A percentile compares a stretch with the other conserved stretches of the same genome.
These are phyloP conservation scores for Trichoderma pleuroti DNA, from an alignment of 2,329 filamentous ascomycete genomes.

Conservation along the genomic window DNA sequence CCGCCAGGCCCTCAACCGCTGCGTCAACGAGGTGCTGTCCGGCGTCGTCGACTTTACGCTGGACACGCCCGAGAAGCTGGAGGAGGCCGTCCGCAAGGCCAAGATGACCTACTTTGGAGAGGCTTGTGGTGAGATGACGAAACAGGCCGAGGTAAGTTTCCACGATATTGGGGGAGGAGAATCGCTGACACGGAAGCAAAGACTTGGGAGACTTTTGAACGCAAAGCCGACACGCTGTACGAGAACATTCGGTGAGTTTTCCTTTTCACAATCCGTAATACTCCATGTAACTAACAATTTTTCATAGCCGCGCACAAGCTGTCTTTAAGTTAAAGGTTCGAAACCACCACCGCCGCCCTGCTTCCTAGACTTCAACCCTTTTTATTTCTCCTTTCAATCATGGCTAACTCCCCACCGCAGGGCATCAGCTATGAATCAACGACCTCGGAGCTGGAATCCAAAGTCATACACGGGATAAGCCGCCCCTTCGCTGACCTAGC, in stretches of 20 bases:
- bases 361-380: neutral
- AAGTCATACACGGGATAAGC: conserved; percentile 14
- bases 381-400: neutral
- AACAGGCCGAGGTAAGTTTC: conserved; percentile 7
- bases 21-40: conserved; percentile 6
- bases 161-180: neutral
- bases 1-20: conserved; percentile 2
- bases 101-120: conserved; percentile 14
- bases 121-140: conserved; percentile 9
- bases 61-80: conserved; percentile 9
- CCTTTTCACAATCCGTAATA: too few relatives aligned
- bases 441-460: conserved; percentile 15
- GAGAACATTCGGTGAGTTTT: conserved; percentile 9
- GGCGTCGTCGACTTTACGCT: conserved; percentile 12
- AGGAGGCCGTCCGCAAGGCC: conserved; percentile 6
- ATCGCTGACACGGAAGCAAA: neutral
- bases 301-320: conserved; percentile 3
- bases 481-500: conserved; percentile 13
- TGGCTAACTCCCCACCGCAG: neutral
- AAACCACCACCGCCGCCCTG: neutral
- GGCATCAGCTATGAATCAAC: conserved; percentile 12
- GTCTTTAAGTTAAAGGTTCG: conserved; percentile 14
- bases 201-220: conserved; percentile 14
- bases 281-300: neutral
- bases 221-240: conserved; percentile 3